Conservation (phyloP, 2,329 filamentous ascomycete genomes). For the Fusarium redolens region DNA sequence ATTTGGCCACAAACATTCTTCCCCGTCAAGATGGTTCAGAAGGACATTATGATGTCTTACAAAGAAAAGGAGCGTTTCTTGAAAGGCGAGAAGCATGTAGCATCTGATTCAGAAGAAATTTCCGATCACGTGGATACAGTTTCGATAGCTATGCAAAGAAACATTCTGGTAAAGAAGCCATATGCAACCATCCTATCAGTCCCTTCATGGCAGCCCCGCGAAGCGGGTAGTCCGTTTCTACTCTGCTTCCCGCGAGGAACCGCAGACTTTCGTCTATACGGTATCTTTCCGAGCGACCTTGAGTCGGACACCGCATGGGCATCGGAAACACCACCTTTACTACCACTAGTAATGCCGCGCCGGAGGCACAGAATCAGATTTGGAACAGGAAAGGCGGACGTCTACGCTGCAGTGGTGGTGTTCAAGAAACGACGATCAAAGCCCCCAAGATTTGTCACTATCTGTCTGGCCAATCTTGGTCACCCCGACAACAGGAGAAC, state of each 20-base stretch:
- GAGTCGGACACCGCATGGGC: not conserved
- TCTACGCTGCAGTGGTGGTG: not conserved
- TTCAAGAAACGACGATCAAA: not conserved
- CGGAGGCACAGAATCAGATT: fast-evolving
- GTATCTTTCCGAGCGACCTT: not conserved
- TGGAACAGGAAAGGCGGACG: fast-evolving
- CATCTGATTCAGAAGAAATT: fast-evolving
- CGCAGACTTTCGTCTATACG: not conserved
- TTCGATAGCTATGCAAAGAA: not conserved
- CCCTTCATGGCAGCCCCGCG: not conserved
- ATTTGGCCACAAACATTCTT: not conserved
- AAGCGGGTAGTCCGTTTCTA: not conserved
- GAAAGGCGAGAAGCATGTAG: not conserved
- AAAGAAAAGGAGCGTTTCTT: not conserved
- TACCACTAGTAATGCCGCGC: not conserved
- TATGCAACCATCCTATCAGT: not conserved
- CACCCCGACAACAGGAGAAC: not conserved
- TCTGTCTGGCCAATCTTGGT: not conserved
- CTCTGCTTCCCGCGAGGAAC: not conserved
- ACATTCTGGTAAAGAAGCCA: not conserved
- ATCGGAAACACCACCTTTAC: not conserved
- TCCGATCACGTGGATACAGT: not conserved
- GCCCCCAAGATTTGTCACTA: not conserved
- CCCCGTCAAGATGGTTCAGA: not conserved
- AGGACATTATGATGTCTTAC: not conserved